A percentile compares a stretch with the other conserved stretches of the same genome.
phyloP scores from a whole-genome alignment of 169 alveolate species.

The Ichthyophthirius multifiliis region DNA sequence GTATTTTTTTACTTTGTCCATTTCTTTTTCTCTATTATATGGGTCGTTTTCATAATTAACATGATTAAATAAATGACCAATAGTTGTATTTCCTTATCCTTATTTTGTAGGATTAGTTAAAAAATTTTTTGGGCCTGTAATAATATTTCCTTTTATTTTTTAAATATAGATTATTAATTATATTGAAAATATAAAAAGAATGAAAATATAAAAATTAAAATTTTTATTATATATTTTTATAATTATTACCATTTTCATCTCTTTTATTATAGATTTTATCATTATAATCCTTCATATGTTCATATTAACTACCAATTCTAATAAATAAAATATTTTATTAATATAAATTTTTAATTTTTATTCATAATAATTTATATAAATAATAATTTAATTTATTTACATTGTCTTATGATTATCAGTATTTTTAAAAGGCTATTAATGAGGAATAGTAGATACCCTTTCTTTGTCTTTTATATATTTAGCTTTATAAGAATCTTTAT shows the following conservation, averaged over 20 bases:
- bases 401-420: conserved; percentile 19
- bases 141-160: neutral
- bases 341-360: neutral
- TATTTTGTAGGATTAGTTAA: conserved; percentile 24
- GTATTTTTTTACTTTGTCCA: neutral
- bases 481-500: conserved; percentile 32
- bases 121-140: conserved; percentile 15
- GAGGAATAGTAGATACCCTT: conserved; percentile 5
- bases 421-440: conserved; percentile 13
- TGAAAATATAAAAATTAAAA: neutral
- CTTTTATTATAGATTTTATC: conserved; percentile 25
- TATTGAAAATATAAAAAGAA: neutral
- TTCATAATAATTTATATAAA: neutral
- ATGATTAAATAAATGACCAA: conserved; percentile 20
- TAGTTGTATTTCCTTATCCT: conserved; percentile 30
- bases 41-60: conserved; percentile 22
- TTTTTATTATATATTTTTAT: neutral
- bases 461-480: conserved; percentile 23
- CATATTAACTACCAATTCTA: conserved; percentile 27
- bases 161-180: neutral
- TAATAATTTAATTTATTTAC: neutral
- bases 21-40: conserved; percentile 29
- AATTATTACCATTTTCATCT: neutral
- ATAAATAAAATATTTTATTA: neutral
- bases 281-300: conserved; percentile 36